Evolutionary conservation across 352 stramenopile species (phyloP), one percentile per base, ranked within the genome.

Genomic region (Elongisporangium anandrum): DNA sequence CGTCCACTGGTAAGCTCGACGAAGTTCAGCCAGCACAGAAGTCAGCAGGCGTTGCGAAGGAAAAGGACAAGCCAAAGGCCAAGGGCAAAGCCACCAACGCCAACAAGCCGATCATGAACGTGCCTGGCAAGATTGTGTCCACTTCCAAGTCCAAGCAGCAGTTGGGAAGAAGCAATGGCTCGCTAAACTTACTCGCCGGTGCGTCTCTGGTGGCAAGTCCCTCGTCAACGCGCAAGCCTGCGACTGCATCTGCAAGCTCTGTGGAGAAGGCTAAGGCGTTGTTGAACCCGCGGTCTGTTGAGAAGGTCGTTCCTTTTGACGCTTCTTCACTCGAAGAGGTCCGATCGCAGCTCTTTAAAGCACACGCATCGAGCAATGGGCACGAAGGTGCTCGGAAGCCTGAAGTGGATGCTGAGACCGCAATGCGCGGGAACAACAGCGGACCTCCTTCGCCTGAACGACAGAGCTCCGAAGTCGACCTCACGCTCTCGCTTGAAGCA

Each of bases 241-340:
- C 34, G 13, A 55, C 75, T 19, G 57, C 66, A 48, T 63, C 60
- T 16, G 49, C 56, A 47, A 61, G 62, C 16, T 77, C 71, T 0
- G 52, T 65, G 9, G 75, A 79, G 24, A 83, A 77, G 59, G 69
- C 19, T 21, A 62, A 69, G 50, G 34, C 34, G 34, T 45, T 45
- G 34, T 50, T 57, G 3, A 64, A 61, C n/a, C 48, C 61, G 24
- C 48, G 29, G 1, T 56, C 67, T 4, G 52, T 57, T 7, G 69
- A 74, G 51, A 59, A 59, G 2, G 54, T 77, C n/a, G 57, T 73
- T 29, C 70, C 76, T 12, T 87, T 91, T 23, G 79, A 87, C 52
- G 67, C 58, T 29, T 63, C 70, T 9, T 85, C 79, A 4, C 73
- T 89, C 20, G 77, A 69, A 20, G 79, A 87, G 61, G 87, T 88